Conservation (phyloP, 2,329 filamentous ascomycete genomes). For the Arthrinium puccinioides region DNA sequence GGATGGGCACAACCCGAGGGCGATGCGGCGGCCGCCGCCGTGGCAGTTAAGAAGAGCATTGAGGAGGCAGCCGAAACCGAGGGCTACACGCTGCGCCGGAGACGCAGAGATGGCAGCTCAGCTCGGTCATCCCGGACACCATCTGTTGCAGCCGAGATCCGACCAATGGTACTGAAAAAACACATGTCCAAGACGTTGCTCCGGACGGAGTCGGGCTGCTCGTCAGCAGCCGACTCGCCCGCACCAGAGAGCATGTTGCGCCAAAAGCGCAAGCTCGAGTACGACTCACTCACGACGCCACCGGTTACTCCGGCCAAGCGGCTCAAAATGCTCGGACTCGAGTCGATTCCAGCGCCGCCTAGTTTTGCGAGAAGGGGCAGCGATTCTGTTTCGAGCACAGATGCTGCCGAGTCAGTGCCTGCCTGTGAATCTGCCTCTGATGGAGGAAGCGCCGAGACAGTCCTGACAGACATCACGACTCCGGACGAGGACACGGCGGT, state of each 20-base stretch:
- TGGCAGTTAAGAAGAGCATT: conserved; percentile 42
- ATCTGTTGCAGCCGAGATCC: conserved; percentile 48
- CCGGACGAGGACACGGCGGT: conserved; percentile 41
- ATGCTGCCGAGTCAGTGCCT: background rate
- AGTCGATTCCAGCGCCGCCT: conserved; percentile 18
- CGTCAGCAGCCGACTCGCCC: conserved; percentile 27
- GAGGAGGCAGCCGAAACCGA: conserved; percentile 41
- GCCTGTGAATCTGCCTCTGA: conserved; percentile 24
- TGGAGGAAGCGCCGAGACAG: conserved; percentile 20
- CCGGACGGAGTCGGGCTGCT: conserved; percentile 24
- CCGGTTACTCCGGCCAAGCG: conserved; percentile 49
- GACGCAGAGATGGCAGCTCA: conserved; percentile 43
- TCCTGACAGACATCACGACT: conserved; percentile 39
- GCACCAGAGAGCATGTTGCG: conserved; percentile 16
- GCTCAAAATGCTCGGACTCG: conserved; percentile 29
- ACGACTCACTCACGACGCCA: conserved; percentile 41
- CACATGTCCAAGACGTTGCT: conserved; percentile 23
- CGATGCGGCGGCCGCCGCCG: conserved; percentile 22
- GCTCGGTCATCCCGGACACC: conserved; percentile 46
- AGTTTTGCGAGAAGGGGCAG: conserved; percentile 32
- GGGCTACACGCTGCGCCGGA: conserved; percentile 49
- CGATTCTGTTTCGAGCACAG: background rate
- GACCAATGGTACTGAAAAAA: conserved; percentile 42
- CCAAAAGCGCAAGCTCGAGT: conserved; percentile 35
- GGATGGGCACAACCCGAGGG: conserved; percentile 64